Percentiles rank a stretch among this genome's conserved stretches.
Evolutionary conservation across 2,329 filamentous ascomycete genomes (phyloP).

Genomic region (Trichoderma polysporum): DNA sequence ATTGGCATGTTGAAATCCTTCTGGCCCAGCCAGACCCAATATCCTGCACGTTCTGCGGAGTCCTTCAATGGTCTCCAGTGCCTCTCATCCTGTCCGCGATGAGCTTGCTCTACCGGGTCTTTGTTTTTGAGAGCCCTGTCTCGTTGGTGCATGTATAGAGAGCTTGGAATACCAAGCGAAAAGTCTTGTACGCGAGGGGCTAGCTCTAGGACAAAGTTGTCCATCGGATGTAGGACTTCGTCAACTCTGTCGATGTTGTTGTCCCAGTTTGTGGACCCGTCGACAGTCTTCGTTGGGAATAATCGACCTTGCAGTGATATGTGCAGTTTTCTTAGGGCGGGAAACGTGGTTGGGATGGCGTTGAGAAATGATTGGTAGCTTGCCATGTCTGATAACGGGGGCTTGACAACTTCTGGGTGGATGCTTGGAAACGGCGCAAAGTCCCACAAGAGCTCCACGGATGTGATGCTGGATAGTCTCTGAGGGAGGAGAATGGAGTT

Average conservation of each 20-base stretch:
- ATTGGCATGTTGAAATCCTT: slow-evolving; percentile 21
- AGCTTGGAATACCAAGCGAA: slow-evolving; percentile 28
- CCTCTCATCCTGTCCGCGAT: slow-evolving; percentile 23
- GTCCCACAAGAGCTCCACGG: slow-evolving; percentile 30
- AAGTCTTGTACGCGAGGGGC: slow-evolving; percentile 23
- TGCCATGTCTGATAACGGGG: slow-evolving; percentile 10
- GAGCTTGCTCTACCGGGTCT: slow-evolving; percentile 23
- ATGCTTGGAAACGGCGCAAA: slow-evolving; percentile 23
- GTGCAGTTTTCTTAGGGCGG: slow-evolving; percentile 21
- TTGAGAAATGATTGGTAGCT: slow-evolving; percentile 25
- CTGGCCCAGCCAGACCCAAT: slow-evolving; percentile 31
- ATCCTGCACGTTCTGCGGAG: slow-evolving; percentile 24
- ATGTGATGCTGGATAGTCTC: slow-evolving; percentile 26
- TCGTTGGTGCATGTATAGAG: slow-evolving; percentile 24
- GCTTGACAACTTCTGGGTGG: neutral
- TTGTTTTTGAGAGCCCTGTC: slow-evolving; percentile 20
- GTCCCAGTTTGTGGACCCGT: slow-evolving; percentile 2
- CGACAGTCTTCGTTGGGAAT: slow-evolving; percentile 5
- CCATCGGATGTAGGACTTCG: slow-evolving; percentile 20
- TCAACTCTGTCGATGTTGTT: neutral
- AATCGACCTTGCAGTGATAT: slow-evolving; percentile 24
- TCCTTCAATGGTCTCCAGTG: slow-evolving; percentile 26
- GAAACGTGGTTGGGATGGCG: slow-evolving; percentile 23
- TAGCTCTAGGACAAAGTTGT: slow-evolving; percentile 27
- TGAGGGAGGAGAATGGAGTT: slow-evolving; percentile 26